Base-by-base conservation (phyloP, 208 protist genomes). In the Vickermania spadyakhi region DNA sequence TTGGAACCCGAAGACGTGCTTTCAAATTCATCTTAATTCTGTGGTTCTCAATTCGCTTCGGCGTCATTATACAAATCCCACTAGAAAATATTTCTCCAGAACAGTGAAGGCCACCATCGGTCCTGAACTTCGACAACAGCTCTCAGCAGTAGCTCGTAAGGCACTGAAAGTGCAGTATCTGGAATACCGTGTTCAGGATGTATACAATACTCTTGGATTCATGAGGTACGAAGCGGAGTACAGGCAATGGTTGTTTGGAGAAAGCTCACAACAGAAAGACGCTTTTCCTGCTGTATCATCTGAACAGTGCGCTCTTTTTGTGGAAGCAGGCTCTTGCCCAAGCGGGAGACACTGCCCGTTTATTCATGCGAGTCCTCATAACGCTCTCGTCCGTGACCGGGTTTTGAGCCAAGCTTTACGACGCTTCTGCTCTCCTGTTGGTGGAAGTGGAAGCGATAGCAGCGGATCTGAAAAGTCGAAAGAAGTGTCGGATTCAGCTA, bases 111-210 rank as follows among this genome's bases (percentile, higher is more conserved):
- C 73, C 22, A 56, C 70, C 50, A 68, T 84, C 2, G 62, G 64
- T 28, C 56, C 52, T 3, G 77, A 84, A 25, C 60, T 84, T 2
- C 72, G 73, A 14, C 72, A 73, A 23, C 55, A 73, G 36, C 73
- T 79, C n/a, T 79, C 60, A 52, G 65, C 65, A 52, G 68, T 62
- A 0, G 73, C 73, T 3, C 30, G 66, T 56, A 84, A 79, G 36
- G 62, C 73, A 56, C 53, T 84, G 25, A 79, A 76, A 55, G 72
- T 84, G n/a, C 72, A 84, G 58, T 79, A 84, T 52, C 73, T 84
- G 0, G 73, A 84, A 41, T 84, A 79, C 52, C 72, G 77, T 31
- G 73, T 79, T 22, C 68, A 68, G 41, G 73, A 79, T 30, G 66
- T 68, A 3, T 72, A 70, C 30, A 64, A 72, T 1, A 73, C 77